Conservation (phyloP, 768 basidiomycete species). For the Leccinum subtestaceum region DNA sequence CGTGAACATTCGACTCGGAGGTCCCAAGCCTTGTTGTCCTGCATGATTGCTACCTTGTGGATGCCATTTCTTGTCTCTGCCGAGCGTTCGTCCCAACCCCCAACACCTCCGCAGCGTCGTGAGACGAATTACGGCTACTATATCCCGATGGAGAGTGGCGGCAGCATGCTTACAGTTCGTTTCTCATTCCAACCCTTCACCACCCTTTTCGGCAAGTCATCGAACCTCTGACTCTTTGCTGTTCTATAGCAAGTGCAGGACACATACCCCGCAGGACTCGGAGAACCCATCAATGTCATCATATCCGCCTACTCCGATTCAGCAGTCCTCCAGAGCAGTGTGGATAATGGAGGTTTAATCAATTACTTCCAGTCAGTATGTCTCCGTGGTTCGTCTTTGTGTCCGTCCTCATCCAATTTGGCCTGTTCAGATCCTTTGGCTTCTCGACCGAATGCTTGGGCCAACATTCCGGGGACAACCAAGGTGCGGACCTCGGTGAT, state of each 20-base stretch:
- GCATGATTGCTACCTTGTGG: conserved; percentile 10
- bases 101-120: conserved; percentile 18
- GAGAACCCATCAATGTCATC: conserved; percentile 85
- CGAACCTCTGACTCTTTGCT: neutral
- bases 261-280: conserved; percentile 70
- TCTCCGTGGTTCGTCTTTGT: neutral
- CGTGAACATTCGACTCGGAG: neutral
- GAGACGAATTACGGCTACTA: conserved; percentile 50
- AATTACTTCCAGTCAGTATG: conserved; percentile 77
- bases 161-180: conserved; percentile 70
- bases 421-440: conserved; percentile 51
- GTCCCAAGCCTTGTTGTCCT: conserved; percentile 1
- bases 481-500: conserved; percentile 80
- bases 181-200: neutral
- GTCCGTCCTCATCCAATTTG: neutral
- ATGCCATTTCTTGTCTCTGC: conserved; percentile 14
- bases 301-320: conserved; percentile 73
- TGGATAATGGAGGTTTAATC: conserved; percentile 65
- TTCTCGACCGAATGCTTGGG: conserved; percentile 82
- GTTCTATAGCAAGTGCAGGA: conserved; percentile 43
- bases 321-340: conserved; percentile 58
- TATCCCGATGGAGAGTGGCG: conserved; percentile 53
- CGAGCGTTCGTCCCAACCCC: neutral
- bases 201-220: neutral
- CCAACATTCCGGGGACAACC: conserved; percentile 66